Base-by-base conservation (phyloP, 108 stramenopile species). In the Hondaea fermentalgiana region DNA sequence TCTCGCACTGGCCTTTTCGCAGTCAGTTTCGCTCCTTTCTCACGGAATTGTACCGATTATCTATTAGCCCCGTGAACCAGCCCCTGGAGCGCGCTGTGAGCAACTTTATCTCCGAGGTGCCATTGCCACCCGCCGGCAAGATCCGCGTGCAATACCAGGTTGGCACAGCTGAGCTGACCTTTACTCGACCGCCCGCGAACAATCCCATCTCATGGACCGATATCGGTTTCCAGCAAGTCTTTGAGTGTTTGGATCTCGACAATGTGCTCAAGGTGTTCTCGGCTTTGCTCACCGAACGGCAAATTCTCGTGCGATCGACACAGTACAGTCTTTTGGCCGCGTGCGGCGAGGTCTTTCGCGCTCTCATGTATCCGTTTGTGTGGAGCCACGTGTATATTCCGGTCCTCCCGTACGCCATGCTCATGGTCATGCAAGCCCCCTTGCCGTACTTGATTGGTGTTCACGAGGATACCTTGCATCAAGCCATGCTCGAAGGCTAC, bases 381-480 rank as follows among this genome's bases (percentile, higher is more conserved):
- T 97, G 96, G 96, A 95, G 92, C 16, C 95, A 96, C 87, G 95
- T 95, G 14, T 96, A 96, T 92, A 96, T 96, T 88, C 96, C 96
- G 0, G 91, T 96, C 4, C 72, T 96, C 44, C 96, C 96, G 4
- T 90, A 93, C n/a, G 95, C 95, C 88, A 88, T 96, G 57, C 92
- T 96, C 76, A 95, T 95, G 35, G 96, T 97, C 93, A 69, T 97
- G 69, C 96, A 96, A 3, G 95, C 96, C 10, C 96, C 96, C 87
- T 95, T 96, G 95, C 95, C 95, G 3, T 96, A 95, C 87, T 60
- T 96, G 0, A 94, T 95, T 87, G 96, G 96, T 5, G 94, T 96
- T 76, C 94, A 96, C 89, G 96, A 96, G 90, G 93, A 93, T 14
- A 94, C 94, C 76, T 87, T 96, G 23, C 94, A 95, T 14, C 93